Evolutionary conservation across 805 yeast species (phyloP).

Genomic region (Candida sanyiensis): DNA sequence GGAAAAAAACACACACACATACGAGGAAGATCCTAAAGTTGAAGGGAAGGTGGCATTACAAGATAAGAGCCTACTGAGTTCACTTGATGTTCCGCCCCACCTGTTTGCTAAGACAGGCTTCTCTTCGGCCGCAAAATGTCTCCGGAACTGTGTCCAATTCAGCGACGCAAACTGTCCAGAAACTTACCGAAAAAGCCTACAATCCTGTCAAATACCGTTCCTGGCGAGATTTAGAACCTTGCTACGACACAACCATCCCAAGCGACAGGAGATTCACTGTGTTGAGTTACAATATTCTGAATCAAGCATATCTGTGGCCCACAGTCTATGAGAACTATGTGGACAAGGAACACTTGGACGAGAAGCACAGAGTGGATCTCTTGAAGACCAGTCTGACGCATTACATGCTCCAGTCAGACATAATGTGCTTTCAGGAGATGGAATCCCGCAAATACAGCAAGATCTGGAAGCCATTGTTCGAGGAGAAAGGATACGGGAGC

Average conservation of each 20-base stretch:
- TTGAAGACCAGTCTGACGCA: slow-evolving; percentile 33
- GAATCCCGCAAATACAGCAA: slow-evolving; percentile 36
- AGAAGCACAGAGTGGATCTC: slow-evolving; percentile 44
- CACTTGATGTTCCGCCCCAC: slow-evolving; percentile 1
- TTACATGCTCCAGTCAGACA: slow-evolving; percentile 38
- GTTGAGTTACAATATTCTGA: slow-evolving; percentile 42
- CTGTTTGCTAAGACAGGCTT: not conserved
- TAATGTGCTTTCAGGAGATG: slow-evolving; percentile 57
- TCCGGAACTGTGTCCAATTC: no score
- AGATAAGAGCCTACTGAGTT: no score
- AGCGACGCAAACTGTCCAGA: no score
- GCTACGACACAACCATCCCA: slow-evolving; percentile 3
- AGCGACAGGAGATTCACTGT: slow-evolving; percentile 16
- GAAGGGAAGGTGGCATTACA: no score
- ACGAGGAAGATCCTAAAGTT: no score
- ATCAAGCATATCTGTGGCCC: slow-evolving; percentile 56
- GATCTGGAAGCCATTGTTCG: slow-evolving; percentile 34
- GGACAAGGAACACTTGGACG: slow-evolving; percentile 39
- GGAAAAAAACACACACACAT: no score
- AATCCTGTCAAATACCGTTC: slow-evolving; percentile 8
- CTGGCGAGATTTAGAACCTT: slow-evolving; percentile 9
- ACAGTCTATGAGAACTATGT: slow-evolving; percentile 47
- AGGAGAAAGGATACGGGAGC: slow-evolving; percentile 38
- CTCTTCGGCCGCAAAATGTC: no score
- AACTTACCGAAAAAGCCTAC: slow-evolving; percentile 4